A percentile compares a stretch with the other conserved stretches of the same genome.
These are phyloP conservation scores for Solanum ahanhuiri DNA, from an alignment of 257 asterid species.

Conservation along the genomic window DNA sequence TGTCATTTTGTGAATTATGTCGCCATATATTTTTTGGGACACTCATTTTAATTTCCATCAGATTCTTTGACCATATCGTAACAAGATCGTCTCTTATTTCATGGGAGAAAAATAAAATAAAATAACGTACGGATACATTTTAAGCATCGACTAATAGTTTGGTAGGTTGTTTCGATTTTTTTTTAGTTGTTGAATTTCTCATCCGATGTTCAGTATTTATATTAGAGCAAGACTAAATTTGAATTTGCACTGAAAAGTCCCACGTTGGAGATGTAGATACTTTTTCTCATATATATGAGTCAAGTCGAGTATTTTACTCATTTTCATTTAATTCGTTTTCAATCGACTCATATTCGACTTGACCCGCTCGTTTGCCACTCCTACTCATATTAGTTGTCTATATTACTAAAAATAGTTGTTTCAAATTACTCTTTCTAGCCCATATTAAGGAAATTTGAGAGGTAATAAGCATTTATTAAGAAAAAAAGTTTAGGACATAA, in stretches of 20 bases:
- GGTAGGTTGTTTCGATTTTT: not conserved
- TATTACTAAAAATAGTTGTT: too few relatives aligned
- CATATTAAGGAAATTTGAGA: too few relatives aligned
- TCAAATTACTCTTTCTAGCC: not conserved
- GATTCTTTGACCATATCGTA: not conserved
- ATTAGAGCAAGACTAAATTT: too few relatives aligned
- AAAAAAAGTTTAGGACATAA: too few relatives aligned
- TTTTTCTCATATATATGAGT: too few relatives aligned
- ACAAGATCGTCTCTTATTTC: not conserved
- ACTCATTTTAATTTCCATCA: not conserved
- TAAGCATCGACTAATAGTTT: not conserved
- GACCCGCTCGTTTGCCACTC: too few relatives aligned
- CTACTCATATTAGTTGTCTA: too few relatives aligned
- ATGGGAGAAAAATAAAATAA: not conserved
- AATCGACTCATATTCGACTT: too few relatives aligned
- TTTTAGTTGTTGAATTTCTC: too few relatives aligned
- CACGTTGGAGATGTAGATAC: not conserved
- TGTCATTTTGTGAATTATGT: conserved; percentile 19
- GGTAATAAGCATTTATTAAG: not conserved
- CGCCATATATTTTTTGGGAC: conserved; percentile 2
- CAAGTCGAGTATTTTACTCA: too few relatives aligned
- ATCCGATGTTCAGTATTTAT: rapidly evolving
- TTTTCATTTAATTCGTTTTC: too few relatives aligned
- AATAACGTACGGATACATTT: not conserved
- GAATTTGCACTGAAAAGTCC: rapidly evolving